Base-by-base conservation (phyloP, 1,139 yeast species). In the Pichia norvegensis region DNA sequence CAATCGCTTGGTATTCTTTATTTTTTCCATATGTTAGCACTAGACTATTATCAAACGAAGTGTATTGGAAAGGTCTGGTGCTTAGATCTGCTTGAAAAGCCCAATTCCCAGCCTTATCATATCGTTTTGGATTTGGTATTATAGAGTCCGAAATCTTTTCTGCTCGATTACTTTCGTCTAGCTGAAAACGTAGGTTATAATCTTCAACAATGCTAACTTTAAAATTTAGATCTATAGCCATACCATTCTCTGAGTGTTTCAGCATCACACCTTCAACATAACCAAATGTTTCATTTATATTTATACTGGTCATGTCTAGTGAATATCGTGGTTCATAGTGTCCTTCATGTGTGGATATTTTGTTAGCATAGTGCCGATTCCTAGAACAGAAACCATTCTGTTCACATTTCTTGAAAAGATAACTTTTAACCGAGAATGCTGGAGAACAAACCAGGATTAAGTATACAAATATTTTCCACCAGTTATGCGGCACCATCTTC, bases 321-420 rank as follows among this genome's bases (percentile, higher is more conserved):
- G 69, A 55, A 60, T 88, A 90, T 19, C 78, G 75, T 1, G 79
- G 66, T 23, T 56, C 58, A 52, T 67, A 73, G 1, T 46, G 45
- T 1, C 45, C 44, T 5, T 57, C 62, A 2, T 60, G 52, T 6
- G 59, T 55, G 1, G 61, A 51, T 16, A 82, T 72, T 43, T 71
- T 64, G 16, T 62, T 58, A 2, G 94, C 92, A 62, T 75, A 88
- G 50, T 78, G 78, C 45, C 94, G 68, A 58, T 92, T 87, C 60
- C 98, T 72, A 43, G 74, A 68, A 62, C 98, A 92, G 61, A 92
- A 90, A 9, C 97, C 95, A 20, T 90, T 76, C 56, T 85, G 81
- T 11, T 71, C 79, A 66, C 98, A 92, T 16, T 74, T 78, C 63
- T 86, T 85, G 69, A 90, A 85, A 48, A 88, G 65, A 56, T 81